These are phyloP conservation scores for Ophiostoma ulmi DNA, from an alignment of 2,329 filamentous ascomycete genomes.

Conservation along the genomic window DNA sequence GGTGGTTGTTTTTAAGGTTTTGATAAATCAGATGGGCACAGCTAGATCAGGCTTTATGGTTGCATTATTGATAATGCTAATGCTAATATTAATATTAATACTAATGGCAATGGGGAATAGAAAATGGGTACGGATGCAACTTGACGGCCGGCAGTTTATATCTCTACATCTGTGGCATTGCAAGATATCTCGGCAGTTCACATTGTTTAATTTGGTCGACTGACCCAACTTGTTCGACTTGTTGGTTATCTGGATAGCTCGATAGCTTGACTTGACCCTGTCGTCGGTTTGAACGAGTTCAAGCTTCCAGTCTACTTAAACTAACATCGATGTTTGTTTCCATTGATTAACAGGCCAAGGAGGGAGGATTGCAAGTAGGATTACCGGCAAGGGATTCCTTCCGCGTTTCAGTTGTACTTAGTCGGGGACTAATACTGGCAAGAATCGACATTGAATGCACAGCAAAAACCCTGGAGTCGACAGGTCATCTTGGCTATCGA, in stretches of 20 bases:
- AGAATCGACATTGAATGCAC: neutral
- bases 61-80: neutral
- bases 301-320: neutral
- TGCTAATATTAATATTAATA: neutral
- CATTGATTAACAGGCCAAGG: neutral
- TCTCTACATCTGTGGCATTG: neutral
- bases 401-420: neutral
- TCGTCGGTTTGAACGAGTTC: neutral
- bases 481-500: slow-evolving; percentile 3
- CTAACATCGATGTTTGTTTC: slow-evolving; percentile 2
- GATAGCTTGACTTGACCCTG: neutral
- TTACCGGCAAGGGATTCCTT: neutral
- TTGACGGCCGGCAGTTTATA: neutral
- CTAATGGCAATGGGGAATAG: neutral
- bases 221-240: neutral
- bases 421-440: neutral
- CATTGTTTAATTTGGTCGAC: neutral
- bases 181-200: neutral
- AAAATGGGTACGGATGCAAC: neutral
- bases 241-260: neutral
- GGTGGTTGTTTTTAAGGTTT: neutral
- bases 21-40: neutral
- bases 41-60: neutral
- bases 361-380: neutral
- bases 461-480: neutral